These are phyloP conservation scores for Pseudocohnilembus persalinus DNA, from an alignment of 169 alveolate species.

Conservation along the genomic window DNA sequence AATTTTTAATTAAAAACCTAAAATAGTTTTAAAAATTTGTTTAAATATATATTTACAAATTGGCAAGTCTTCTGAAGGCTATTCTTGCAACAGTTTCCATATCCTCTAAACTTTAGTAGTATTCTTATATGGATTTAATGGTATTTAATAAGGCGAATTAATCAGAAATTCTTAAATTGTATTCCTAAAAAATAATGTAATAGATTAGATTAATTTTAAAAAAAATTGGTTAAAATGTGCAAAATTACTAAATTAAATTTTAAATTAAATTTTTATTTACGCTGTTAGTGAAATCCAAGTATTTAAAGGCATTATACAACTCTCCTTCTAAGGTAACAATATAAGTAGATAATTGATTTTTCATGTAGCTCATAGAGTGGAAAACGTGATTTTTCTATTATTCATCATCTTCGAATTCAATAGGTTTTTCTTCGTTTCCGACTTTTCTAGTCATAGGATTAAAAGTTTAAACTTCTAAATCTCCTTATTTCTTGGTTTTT, in stretches of 20 bases:
- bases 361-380: neutral
- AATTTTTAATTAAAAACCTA: too few species aligned
- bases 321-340: neutral
- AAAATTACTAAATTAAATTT: too few species aligned
- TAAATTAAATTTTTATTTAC: neutral
- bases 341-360: neutral
- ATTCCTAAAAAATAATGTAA: too few species aligned
- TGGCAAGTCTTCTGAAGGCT: neutral
- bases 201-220: too few species aligned
- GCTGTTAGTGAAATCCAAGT: neutral
- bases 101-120: neutral
- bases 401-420: neutral
- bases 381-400: neutral
- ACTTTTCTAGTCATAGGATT: neutral
- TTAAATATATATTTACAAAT: neutral
- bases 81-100: neutral
- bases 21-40: too few species aligned
- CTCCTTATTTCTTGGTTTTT: neutral
- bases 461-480: neutral
- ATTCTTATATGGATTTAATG: neutral
- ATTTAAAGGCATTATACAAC: neutral
- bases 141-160: neutral
- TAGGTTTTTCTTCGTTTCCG: neutral
- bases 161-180: neutral
- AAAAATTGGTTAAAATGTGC: neutral